These are phyloP conservation scores for Aspergillus saccharolyticus DNA, from an alignment of 495 filamentous ascomycete species.

Conservation along the genomic window DNA sequence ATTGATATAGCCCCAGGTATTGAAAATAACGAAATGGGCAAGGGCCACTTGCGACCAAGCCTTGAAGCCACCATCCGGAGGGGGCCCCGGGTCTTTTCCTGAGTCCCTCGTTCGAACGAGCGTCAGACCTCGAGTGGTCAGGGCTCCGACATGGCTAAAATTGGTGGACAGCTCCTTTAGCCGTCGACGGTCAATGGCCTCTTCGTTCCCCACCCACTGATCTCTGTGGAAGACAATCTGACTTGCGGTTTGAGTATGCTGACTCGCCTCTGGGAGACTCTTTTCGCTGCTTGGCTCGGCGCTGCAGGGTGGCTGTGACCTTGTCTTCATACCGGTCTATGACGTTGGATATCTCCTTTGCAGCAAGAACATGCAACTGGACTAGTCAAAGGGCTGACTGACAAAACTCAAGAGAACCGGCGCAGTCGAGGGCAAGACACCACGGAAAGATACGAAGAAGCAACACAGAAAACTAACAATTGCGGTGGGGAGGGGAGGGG, in stretches of 20 bases:
- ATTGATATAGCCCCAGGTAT: conserved; percentile 73
- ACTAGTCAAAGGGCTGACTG: no score
- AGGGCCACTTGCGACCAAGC: conserved; percentile 67
- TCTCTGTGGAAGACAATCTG: conserved; percentile 3
- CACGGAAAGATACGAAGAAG: no score
- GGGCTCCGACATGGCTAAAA: conserved; percentile 20
- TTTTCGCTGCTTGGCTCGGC: not conserved
- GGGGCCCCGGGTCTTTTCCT: conserved; percentile 46
- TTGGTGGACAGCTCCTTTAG: conserved; percentile 23
- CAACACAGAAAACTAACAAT: no score
- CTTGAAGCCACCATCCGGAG: conserved; percentile 50
- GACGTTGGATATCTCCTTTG: no score
- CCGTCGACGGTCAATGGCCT: conserved; percentile 10
- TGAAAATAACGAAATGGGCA: conserved; percentile 62
- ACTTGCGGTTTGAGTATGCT: conserved; percentile 5
- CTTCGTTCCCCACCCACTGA: conserved; percentile 25
- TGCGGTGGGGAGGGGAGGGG: not conserved
- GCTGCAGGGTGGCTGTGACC: not conserved
- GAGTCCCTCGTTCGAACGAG: conserved; percentile 44
- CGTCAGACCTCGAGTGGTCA: conserved; percentile 30
- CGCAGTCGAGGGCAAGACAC: no score
- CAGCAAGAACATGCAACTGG: no score
- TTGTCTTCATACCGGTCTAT: not conserved
- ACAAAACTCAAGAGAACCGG: no score
- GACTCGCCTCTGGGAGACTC: not conserved